These are phyloP conservation scores for Scleroderma bovista DNA, from an alignment of 768 basidiomycete species.

Conservation along the genomic window DNA sequence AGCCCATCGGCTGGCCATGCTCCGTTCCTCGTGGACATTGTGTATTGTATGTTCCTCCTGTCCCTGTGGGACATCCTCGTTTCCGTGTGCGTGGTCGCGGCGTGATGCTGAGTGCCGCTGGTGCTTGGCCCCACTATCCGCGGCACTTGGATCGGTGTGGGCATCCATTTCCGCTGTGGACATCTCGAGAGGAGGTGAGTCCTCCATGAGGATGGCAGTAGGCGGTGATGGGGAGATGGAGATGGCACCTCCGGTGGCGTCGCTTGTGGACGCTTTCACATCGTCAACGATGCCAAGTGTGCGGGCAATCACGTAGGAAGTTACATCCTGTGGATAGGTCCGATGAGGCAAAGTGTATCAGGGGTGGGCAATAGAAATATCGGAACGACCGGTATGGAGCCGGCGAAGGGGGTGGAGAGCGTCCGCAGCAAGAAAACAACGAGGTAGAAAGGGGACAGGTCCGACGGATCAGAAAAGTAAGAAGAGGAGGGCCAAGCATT, in stretches of 20 bases:
- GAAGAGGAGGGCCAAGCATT: slow-evolving; percentile 4
- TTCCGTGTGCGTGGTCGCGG: background rate
- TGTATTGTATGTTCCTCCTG: background rate
- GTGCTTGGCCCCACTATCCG: background rate
- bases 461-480: slow-evolving; percentile 5
- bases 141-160: slow-evolving; percentile 6
- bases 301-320: slow-evolving; percentile 77
- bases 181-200: slow-evolving; percentile 2
- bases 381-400: slow-evolving; percentile 1
- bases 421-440: slow-evolving; percentile 1
- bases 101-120: background rate
- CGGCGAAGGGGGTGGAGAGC: background rate
- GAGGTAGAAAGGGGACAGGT: background rate
- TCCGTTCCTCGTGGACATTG: background rate
- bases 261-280: slow-evolving; percentile 68
- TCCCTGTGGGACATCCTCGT: no score
- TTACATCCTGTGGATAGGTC: slow-evolving; percentile 53
- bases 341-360: background rate
- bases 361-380: background rate
- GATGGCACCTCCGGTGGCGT: slow-evolving; percentile 26
- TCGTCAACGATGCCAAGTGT: slow-evolving; percentile 75
- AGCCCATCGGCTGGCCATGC: background rate
- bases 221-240: no score
- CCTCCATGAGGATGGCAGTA: slow-evolving; percentile 4
- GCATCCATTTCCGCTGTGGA: slow-evolving; percentile 6